phyloP scores from a whole-genome alignment of 768 basidiomycete genomes.

The Termitomyces sp. region DNA sequence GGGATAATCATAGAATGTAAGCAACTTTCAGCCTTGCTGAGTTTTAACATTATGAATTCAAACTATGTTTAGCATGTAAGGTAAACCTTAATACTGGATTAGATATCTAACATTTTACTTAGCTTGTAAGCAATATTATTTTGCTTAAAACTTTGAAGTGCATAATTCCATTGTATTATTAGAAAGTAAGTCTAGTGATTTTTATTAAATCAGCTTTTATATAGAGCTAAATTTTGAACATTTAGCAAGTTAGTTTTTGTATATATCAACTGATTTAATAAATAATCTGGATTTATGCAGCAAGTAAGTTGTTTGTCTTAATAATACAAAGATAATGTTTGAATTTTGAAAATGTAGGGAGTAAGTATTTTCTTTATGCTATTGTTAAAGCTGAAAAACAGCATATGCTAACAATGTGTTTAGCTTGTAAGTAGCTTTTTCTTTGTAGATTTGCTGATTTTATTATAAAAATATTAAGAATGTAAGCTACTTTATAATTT shows the following conservation, averaged over 20 bases:
- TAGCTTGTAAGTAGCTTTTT: background rate
- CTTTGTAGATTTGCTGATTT: background rate
- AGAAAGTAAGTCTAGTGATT: background rate
- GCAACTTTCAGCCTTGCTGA: background rate
- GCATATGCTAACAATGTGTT: too few relatives aligned
- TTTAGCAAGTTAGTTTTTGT: background rate
- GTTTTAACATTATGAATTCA: background rate
- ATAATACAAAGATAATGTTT: background rate
- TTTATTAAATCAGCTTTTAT: too few relatives aligned
- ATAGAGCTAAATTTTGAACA: too few relatives aligned
- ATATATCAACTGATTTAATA: too few relatives aligned
- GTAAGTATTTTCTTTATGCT: background rate
- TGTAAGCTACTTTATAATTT: background rate
- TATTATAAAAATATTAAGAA: background rate
- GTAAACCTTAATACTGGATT: fast-evolving
- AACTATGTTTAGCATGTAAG: background rate
- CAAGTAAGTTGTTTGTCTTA: background rate
- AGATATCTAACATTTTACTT: too few relatives aligned
- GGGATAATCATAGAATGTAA: background rate
- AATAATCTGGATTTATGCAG: background rate
- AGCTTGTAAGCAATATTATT: background rate
- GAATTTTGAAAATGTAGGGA: background rate
- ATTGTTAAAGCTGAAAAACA: too few relatives aligned
- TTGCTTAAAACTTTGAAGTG: background rate
- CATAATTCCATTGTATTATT: background rate